Evolutionary conservation across 2,329 filamentous ascomycete genomes (phyloP), one percentile per base, ranked within the genome.

Genomic region (Madurella mycetomatis): DNA sequence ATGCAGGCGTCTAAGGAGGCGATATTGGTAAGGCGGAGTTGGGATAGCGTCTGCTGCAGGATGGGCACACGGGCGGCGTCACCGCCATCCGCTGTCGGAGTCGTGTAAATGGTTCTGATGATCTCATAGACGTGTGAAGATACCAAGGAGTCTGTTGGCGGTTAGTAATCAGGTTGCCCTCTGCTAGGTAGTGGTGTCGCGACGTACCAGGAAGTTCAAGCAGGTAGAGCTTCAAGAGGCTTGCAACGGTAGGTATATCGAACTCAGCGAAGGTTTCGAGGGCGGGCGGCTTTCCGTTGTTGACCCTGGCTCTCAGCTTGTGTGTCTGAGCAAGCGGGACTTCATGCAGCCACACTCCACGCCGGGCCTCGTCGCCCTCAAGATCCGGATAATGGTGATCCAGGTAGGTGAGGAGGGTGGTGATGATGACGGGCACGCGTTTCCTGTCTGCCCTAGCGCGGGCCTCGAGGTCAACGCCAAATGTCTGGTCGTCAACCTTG

Each of bases 41-140:
- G 92, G 40, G 92, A 92, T 53, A 99, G 85, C 0, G 94, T 97
- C 65, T 94, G 95, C 71, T 99, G 94, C 34, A 99, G 82, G 57
- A 97, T 90, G 51, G 91, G 87, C 60, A 99, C 82, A 50, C 94
- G 88, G 12, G 89, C 85, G 49, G 85, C 80, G 64, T 95, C 89
- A 3, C 85, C 84, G 15, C 83, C 81, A 54, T 95, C 90, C 41
- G 87, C 81, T 45, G 87, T 80, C 12, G 90, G 86, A 13, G 88
- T 91, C 45, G 85, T 86, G 76, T 99, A 99, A 61, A 99, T 95
- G 1, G 91, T 97, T 74, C 96, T 92, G 69, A 99, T 86, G 67
- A 99, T 97, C 74, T 99, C 95, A 71, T 99, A 99, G 55, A 99
- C 91, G 69, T 97, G 92, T 41, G 91, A 95, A 53, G 94, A 97